Evolutionary conservation across 2,329 filamentous ascomycete genomes (phyloP).

Genomic region (Domatiomyces globalis): DNA sequence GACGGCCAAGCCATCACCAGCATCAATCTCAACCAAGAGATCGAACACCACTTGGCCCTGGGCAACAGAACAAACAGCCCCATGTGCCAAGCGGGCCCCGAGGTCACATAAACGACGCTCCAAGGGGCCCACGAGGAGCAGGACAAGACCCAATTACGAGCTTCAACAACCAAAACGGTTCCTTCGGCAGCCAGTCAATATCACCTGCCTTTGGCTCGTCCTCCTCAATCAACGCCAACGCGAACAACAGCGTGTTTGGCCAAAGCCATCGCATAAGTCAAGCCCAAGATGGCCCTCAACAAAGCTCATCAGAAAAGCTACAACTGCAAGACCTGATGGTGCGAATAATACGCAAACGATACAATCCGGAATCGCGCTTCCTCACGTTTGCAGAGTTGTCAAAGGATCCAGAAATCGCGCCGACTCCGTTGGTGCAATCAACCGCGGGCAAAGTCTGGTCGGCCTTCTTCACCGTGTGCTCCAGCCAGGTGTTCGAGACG

Average conservation of each 20-base stretch:
- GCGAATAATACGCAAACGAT: constrained; percentile 57
- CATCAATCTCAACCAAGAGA: constrained; percentile 7
- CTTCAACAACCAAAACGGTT: background rate
- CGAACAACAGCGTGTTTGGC: constrained; percentile 13
- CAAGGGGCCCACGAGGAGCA: background rate
- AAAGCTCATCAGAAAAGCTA: constrained; percentile 40
- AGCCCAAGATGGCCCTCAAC: constrained; percentile 4
- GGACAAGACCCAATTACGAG: background rate
- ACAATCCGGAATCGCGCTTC: constrained; percentile 56
- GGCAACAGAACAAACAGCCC: constrained; percentile 2
- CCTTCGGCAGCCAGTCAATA: background rate
- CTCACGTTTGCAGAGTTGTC: constrained; percentile 70
- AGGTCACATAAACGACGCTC: background rate
- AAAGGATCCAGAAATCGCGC: constrained; percentile 54
- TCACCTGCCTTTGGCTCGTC: too few species aligned
- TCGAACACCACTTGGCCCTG: background rate
- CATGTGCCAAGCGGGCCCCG: constrained; percentile 7
- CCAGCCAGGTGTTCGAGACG: constrained; percentile 55
- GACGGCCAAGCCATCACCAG: constrained; percentile 3
- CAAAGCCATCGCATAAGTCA: too few species aligned
- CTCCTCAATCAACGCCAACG: constrained; percentile 19
- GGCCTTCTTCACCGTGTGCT: constrained; percentile 75
- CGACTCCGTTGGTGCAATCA: constrained; percentile 61
- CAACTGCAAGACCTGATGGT: constrained; percentile 24
- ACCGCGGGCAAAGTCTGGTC: constrained; percentile 76